phyloP scores from a whole-genome alignment of 2,329 filamentous ascomycete genomes.

The Emergomyces pasteurianus region DNA sequence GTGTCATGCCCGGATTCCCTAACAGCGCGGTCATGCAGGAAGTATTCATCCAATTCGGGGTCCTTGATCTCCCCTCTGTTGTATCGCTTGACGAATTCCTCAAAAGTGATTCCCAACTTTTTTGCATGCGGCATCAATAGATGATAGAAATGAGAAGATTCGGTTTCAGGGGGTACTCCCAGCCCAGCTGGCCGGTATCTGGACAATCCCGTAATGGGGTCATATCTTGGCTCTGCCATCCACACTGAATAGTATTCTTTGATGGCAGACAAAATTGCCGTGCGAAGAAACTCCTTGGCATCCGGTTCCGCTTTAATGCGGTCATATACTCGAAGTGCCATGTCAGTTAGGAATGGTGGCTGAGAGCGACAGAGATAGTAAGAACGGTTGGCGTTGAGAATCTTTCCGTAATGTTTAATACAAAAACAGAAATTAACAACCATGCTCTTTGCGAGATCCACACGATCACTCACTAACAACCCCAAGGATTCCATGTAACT shows the following conservation, averaged over 20 bases:
- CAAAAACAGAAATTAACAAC: conserved; percentile 95
- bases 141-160: conserved; percentile 75
- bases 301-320: conserved; percentile 78
- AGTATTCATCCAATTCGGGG: conserved; percentile 87
- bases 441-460: conserved; percentile 86
- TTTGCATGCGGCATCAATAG: conserved; percentile 69
- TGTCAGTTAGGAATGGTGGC: conserved; percentile 93
- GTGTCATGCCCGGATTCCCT: conserved; percentile 96
- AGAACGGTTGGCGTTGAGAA: conserved; percentile 88
- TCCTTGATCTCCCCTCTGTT: conserved; percentile 65
- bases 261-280: conserved; percentile 77
- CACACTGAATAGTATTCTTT: conserved; percentile 93
- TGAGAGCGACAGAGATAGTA: conserved; percentile 94
- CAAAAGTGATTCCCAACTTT: conserved; percentile 71
- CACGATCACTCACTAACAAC: conserved; percentile 70
- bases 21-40: conserved; percentile 88
- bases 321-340: conserved; percentile 88
- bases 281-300: conserved; percentile 67
- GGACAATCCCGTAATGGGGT: conserved; percentile 66
- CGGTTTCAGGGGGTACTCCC: conserved; percentile 85
- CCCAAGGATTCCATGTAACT: conserved; percentile 97
- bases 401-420: conserved; percentile 97
- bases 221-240: conserved; percentile 65
- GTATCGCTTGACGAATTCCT: conserved; percentile 80
- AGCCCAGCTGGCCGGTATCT: conserved; percentile 72